phyloP scores from a whole-genome alignment of 1,139 yeast species.

The Taphrina confusa region DNA sequence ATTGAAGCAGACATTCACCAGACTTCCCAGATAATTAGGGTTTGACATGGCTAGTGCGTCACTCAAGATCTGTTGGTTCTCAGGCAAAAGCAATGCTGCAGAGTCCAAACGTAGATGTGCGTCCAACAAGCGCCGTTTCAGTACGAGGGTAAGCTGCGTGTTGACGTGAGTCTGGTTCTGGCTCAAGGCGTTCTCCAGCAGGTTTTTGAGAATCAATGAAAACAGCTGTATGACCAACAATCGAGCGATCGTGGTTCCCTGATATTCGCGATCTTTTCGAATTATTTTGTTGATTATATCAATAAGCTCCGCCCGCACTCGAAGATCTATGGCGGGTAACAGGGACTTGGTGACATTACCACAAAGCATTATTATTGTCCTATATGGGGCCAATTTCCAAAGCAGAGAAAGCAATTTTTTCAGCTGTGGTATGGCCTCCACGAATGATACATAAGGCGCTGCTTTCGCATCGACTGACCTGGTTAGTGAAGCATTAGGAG shows the following conservation, averaged over 20 bases:
- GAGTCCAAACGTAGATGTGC: conserved; percentile 17
- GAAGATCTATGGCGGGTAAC: conserved; percentile 23
- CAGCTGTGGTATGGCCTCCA: conserved; percentile 27
- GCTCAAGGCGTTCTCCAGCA: conserved; percentile 1
- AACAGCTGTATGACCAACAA: conserved; percentile 6
- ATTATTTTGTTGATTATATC: conserved; percentile 16
- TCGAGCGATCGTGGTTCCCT: neutral
- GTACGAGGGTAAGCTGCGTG: neutral
- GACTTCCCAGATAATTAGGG: conserved; percentile 3
- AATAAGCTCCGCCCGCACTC: conserved; percentile 22
- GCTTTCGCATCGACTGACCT: too few relatives aligned
- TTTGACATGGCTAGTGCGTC: conserved; percentile 18
- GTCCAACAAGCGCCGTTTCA: conserved; percentile 10
- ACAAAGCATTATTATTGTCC: conserved; percentile 16
- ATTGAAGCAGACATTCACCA: conserved; percentile 5
- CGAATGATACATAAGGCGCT: conserved; percentile 6
- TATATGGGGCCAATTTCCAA: conserved; percentile 11
- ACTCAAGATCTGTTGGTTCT: conserved; percentile 1
- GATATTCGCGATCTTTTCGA: neutral
- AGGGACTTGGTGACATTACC: conserved; percentile 22
- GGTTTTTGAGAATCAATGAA: conserved; percentile 6
- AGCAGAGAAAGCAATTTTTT: conserved; percentile 1
- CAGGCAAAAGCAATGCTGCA: conserved; percentile 6
- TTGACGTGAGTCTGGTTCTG: conserved; percentile 14
- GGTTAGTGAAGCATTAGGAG: too few relatives aligned